phyloP scores from a whole-genome alignment of 495 filamentous ascomycete genomes.

The Penicillium arizonense region DNA sequence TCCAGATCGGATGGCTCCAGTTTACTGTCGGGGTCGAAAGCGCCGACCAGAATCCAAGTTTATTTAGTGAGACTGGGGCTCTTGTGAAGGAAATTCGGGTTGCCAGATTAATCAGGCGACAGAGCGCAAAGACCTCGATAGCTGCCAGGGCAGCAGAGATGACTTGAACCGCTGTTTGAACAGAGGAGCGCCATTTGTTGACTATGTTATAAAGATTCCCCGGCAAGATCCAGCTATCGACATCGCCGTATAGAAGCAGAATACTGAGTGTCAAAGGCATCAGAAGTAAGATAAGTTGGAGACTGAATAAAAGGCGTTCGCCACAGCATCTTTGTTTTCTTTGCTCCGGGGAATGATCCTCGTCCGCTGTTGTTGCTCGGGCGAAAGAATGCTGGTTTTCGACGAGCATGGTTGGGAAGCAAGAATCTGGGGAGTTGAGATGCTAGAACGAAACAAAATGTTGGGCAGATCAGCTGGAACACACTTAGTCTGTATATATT shows the following conservation, averaged over 20 bases:
- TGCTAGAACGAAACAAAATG: no score
- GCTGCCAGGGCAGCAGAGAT: slow-evolving; percentile 8
- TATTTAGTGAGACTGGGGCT: slow-evolving; percentile 8
- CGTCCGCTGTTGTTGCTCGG: no score
- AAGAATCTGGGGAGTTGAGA: no score
- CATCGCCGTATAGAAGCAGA: slow-evolving; percentile 11
- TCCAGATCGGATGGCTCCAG: slow-evolving; percentile 3
- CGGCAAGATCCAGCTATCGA: slow-evolving; percentile 6
- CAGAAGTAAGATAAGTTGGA: not conserved
- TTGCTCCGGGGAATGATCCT: no score
- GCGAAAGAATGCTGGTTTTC: no score
- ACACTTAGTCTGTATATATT: no score
- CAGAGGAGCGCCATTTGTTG: slow-evolving; percentile 11
- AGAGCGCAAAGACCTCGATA: slow-evolving; percentile 6
- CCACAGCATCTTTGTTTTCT: no score
- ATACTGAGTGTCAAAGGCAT: not conserved
- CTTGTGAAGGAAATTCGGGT: slow-evolving; percentile 10
- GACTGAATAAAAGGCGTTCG: no score
- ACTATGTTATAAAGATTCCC: slow-evolving; percentile 7
- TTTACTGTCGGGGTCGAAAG: slow-evolving; percentile 1
- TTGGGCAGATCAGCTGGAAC: no score
- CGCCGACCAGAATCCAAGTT: slow-evolving; percentile 17
- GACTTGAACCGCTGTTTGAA: slow-evolving; percentile 20
- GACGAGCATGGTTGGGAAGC: no score
- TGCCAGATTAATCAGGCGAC: slow-evolving; percentile 9